These are phyloP conservation scores for Rhizopus arrhizus DNA, from an alignment of 371 early-diverging fungal species.

Conservation along the genomic window DNA sequence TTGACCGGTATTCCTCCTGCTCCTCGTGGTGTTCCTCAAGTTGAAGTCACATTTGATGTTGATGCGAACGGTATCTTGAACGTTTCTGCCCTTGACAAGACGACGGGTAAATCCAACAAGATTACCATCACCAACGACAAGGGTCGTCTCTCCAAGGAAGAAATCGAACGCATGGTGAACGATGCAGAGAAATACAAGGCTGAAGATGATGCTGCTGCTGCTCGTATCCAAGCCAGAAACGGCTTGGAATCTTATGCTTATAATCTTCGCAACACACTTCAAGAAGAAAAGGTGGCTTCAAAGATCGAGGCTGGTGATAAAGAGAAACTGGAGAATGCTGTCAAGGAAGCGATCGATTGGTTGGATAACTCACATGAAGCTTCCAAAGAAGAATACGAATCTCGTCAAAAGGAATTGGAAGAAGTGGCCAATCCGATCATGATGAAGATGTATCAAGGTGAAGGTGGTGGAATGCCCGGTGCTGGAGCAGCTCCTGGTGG, in stretches of 20 bases:
- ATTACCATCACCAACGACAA: conserved; percentile 93
- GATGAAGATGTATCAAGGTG: conserved; percentile 68
- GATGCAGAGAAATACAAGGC: conserved; percentile 90
- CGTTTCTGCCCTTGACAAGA: conserved; percentile 90
- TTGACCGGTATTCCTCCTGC: conserved; percentile 84
- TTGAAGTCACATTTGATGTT: conserved; percentile 90
- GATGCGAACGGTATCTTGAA: conserved; percentile 94
- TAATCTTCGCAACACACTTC: conserved; percentile 80
- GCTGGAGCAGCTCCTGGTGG: conserved; percentile 66
- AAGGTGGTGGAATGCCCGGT: conserved; percentile 36
- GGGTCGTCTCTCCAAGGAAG: conserved; percentile 38
- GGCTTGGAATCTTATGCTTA: conserved; percentile 86
- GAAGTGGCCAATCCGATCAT: conserved; percentile 87
- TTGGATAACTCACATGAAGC: conserved; percentile 87
- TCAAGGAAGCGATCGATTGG: conserved; percentile 81
- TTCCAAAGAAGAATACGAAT: conserved; percentile 88
- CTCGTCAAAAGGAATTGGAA: conserved; percentile 86
- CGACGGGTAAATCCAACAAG: conserved; percentile 75
- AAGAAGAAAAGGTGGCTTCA: conserved; percentile 78
- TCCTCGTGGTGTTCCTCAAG: conserved; percentile 87
- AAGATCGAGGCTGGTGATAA: conserved; percentile 67
- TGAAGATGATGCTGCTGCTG: conserved; percentile 84
- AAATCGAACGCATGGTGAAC: conserved; percentile 87
- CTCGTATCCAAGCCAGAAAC: conserved; percentile 81
- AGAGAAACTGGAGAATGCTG: conserved; percentile 80